Base-by-base conservation (phyloP, 495 filamentous ascomycete genomes). In the Penicillium tannophilum region DNA sequence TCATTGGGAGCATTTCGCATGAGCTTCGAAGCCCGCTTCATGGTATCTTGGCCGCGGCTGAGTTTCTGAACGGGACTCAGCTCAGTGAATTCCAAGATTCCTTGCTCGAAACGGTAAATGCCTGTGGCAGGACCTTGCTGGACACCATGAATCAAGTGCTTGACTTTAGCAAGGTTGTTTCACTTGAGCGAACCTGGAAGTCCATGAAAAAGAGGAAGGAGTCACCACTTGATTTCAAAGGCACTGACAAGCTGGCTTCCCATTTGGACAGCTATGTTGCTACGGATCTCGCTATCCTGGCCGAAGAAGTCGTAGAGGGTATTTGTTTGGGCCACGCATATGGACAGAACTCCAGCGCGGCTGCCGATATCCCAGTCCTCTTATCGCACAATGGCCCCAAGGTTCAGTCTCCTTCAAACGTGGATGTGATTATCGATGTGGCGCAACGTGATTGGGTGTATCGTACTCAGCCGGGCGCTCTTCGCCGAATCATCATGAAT, bases 121-220 rank as follows among this genome's bases (percentile, higher is more conserved):
- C 85, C 5, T 94, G 89, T 57, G 88, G 88, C 0, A 82, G 84
- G 53, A 93, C 90, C 0, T 67, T 94, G 2, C 75, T 95, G 14
- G 90, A 94, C 60, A 91, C 88, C 0, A 88, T 92, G 68, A 87
- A 91, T 58, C 88, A 92, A 66, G 86, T 88, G 0, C 77, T 92
- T 1, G 88, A 91, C 61, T 89, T 85, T 65, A 86, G 84, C 59
- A 90, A 89, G 60, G 84, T 90, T 41, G 88, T 86, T 45, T 81
- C 80, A 0, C 66, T 83, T 41, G 80, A 82, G 54, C 67, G 77
- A 33, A 76, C 67, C 6, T 76, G 72, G 68, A 74, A 72, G n/a
- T 72, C 74, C 17, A 26, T 77, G 58, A 78, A 70, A 51, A 65
- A 64, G 28, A 68, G 62, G 35, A 73, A 67, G 47, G 71, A 71